phyloP scores from a whole-genome alignment of 2,329 filamentous ascomycete species.

The Talaromyces albobiverticillius region DNA sequence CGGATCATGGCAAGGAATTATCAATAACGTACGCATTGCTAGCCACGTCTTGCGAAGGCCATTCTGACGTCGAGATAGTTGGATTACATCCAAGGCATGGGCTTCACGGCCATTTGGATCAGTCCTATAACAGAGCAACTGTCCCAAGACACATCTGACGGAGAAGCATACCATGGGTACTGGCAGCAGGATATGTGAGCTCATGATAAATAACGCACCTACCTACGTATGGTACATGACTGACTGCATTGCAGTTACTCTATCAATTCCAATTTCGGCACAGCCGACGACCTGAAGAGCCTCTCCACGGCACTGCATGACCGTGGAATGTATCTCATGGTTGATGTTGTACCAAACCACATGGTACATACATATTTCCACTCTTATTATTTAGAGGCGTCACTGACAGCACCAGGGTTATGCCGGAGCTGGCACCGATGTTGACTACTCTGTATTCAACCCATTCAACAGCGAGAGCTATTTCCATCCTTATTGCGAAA shows the following conservation, averaged over 20 bases:
- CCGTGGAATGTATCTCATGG: constrained; percentile 60
- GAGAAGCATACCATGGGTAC: constrained; percentile 49
- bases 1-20: constrained; percentile 47
- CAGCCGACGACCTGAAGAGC: constrained; percentile 56
- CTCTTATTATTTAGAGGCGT: neutral
- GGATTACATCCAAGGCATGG: constrained; percentile 50
- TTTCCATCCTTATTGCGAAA: constrained; percentile 59
- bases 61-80: constrained; percentile 27
- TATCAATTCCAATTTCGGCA: constrained; percentile 60
- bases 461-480: constrained; percentile 57
- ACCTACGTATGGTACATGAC: neutral
- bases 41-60: too few relatives aligned
- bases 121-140: constrained; percentile 44
- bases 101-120: constrained; percentile 51
- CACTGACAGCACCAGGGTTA: constrained; percentile 32
- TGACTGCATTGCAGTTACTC: constrained; percentile 41
- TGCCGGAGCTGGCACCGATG: constrained; percentile 42
- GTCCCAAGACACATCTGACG: constrained; percentile 32
- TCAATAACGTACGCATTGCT: too few relatives aligned
- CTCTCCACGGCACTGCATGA: constrained; percentile 56
- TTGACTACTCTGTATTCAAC: constrained; percentile 54
- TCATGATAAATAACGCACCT: too few relatives aligned
- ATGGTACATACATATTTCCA: constrained; percentile 39
- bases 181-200: constrained; percentile 48
- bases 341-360: constrained; percentile 60